Percentiles rank a stretch among this genome's conserved stretches.
Conservation (phyloP, 208 protist genomes). For the Trypanosoma scelopori region DNA sequence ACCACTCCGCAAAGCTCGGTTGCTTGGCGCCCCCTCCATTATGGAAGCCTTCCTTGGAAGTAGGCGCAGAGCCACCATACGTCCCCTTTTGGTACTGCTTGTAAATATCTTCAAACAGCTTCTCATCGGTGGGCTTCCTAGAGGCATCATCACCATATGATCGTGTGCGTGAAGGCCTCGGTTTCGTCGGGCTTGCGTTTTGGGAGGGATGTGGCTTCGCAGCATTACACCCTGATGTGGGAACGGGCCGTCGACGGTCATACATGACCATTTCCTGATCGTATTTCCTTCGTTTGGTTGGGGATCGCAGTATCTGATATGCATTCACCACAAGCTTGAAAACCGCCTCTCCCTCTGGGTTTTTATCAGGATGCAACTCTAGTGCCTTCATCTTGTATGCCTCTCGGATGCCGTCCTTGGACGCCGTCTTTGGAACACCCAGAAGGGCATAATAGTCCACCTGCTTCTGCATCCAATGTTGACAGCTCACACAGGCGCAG, state of each 20-base stretch:
- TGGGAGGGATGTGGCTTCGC: conserved; percentile 1
- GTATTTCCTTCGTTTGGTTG: conserved; percentile 69
- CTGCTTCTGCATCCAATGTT: conserved; percentile 14
- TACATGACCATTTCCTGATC: conserved; percentile 56
- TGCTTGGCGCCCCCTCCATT: conserved; percentile 34
- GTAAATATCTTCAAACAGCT: conserved; percentile 79
- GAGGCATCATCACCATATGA: conserved; percentile 10
- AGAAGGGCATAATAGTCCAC: conserved; percentile 77
- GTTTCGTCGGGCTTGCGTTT: conserved; percentile 5
- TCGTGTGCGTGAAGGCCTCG: conserved; percentile 7
- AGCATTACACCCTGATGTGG: neutral
- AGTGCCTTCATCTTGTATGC: conserved; percentile 86
- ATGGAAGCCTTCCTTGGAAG: conserved; percentile 33
- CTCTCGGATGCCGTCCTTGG: conserved; percentile 73
- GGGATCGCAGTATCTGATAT: conserved; percentile 77
- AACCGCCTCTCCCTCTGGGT: conserved; percentile 79
- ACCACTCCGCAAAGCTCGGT: conserved; percentile 80
- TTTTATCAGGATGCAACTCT: conserved; percentile 89
- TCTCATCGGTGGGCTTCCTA: conserved; percentile 44
- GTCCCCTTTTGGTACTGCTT: conserved; percentile 76
- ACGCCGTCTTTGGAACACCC: conserved; percentile 67
- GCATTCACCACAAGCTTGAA: conserved; percentile 84
- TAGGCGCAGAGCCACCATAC: conserved; percentile 18
- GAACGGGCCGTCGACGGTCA: conserved; percentile 31
- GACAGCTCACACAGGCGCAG: conserved; percentile 24